Conservation (phyloP, 345 rosid species). For the Hirschfeldia incana region DNA sequence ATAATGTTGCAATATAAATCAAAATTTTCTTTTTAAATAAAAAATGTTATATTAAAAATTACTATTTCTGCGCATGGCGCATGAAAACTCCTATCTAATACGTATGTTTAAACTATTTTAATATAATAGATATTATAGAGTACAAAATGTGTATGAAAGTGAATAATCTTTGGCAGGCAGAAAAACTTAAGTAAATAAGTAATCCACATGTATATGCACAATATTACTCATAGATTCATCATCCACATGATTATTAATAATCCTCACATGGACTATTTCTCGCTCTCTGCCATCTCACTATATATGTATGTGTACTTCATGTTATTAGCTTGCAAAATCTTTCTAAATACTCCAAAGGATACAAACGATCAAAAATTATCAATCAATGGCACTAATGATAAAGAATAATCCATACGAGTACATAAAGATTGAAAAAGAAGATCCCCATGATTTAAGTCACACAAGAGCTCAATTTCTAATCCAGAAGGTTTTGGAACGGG, state of each 20-base stretch:
- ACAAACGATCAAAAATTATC: constrained; percentile 13
- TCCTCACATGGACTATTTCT: constrained; percentile 23
- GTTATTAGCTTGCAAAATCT: constrained; percentile 21
- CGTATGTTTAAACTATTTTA: neutral
- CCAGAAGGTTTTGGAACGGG: constrained; percentile 61
- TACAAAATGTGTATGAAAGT: neutral
- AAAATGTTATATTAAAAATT: no score
- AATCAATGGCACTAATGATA: constrained; percentile 28
- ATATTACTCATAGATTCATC: constrained; percentile 19
- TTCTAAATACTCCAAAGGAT: constrained; percentile 16
- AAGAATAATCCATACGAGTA: constrained; percentile 43
- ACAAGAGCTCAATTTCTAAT: constrained; percentile 81
- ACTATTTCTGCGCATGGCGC: no score
- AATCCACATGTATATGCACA: constrained; percentile 9
- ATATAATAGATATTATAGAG: no score
- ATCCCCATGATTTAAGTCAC: constrained; percentile 58
- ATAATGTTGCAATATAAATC: no score
- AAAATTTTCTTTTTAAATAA: no score
- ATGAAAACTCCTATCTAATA: neutral
- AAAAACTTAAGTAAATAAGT: no score
- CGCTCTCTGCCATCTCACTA: constrained; percentile 2
- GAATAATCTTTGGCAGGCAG: no score
- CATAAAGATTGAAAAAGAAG: constrained; percentile 69
- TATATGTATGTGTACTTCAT: constrained; percentile 16
- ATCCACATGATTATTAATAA: constrained; percentile 18